Base-by-base conservation (phyloP, 352 stramenopile genomes). In the Phytophthora sojae region DNA sequence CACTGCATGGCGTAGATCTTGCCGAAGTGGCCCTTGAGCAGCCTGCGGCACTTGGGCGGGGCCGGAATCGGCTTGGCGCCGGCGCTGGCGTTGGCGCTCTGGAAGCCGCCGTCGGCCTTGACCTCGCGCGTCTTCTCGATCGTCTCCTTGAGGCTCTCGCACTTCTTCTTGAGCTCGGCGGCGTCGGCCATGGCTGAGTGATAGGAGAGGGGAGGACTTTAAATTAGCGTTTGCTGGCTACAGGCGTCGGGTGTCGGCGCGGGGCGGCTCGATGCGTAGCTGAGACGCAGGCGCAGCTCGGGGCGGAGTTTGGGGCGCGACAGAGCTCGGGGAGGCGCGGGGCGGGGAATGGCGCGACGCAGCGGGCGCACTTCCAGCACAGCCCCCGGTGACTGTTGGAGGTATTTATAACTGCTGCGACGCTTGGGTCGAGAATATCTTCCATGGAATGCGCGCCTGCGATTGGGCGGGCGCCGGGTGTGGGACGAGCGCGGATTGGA, bases 1-100 rank as follows among this genome's bases (percentile, higher is more conserved):
- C 98, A 99, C 76, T 99, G 97, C 93, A 99, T 97, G 60, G 98
- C 96, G 77, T 99, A 99, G 63, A 99, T 98, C 84, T 99, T 99
- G 72, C 98, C 98, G 80, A 99, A 99, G 75, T 99, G 98, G 55
- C 98, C 98, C 77, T 99, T 99, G 29, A 99, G 86, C 58, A 98
- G 85, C 11, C 98, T 88, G 53, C 97, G 86, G 62, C 93, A 93
- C 76, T 99, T 99, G 15, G 94, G 94, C 11, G 91, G 82, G 2
- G 93, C 85, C 7, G 88, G 93, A 50, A 95, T 90, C 19, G 83
- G 4, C 76, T 96, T 96, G 73, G 86, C 88, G 37, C 88, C 79
- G 26, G 81, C 64, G 42, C 71, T 84, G 23, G 73, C 69, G 58
- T 90, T 88, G 11, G 82, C 78, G 47, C 35, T 80, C 67, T 93